Conservation (phyloP, 495 filamentous ascomycete genomes). For the Lasiosphaeriaceae sp. region DNA sequence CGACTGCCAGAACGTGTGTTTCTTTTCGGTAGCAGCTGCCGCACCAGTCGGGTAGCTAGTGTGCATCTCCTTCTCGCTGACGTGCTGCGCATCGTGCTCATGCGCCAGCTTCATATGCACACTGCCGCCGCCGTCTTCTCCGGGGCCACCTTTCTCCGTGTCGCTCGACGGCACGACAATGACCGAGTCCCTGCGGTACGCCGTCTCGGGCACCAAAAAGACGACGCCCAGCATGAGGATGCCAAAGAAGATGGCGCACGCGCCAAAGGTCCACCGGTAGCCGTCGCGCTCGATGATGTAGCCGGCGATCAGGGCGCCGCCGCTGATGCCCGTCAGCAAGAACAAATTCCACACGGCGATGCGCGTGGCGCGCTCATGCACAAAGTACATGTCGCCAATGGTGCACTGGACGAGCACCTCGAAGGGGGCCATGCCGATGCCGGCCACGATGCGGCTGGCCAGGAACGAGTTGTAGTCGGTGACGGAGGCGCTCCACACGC, state of each 20-base stretch:
- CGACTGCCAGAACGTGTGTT: constrained; percentile 30
- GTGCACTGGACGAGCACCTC: constrained; percentile 55
- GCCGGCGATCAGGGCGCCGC: constrained; percentile 48
- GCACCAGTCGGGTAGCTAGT: neutral
- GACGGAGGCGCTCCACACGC: constrained; percentile 58
- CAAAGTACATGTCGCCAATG: constrained; percentile 58
- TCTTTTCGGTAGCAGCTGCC: constrained; percentile 15
- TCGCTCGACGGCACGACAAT: constrained; percentile 17
- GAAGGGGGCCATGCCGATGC: constrained; percentile 55
- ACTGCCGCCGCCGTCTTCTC: constrained; percentile 7
- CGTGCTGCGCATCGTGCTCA: constrained; percentile 14
- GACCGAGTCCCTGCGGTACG: constrained; percentile 37
- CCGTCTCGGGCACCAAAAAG: constrained; percentile 51
- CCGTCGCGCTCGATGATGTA: constrained; percentile 51
- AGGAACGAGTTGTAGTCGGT: constrained; percentile 55
- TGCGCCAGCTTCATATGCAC: constrained; percentile 16
- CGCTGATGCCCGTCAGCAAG: constrained; percentile 49
- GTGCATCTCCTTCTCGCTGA: constrained; percentile 25
- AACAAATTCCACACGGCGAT: constrained; percentile 65
- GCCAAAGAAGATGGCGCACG: constrained; percentile 52
- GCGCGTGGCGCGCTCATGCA: constrained; percentile 61
- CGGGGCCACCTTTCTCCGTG: neutral
- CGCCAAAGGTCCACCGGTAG: constrained; percentile 52
- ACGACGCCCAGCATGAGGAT: constrained; percentile 43
- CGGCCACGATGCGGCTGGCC: constrained; percentile 44